Base-by-base conservation (phyloP, 192 early-diverging fungal species). In the Allomyces arbusculus region DNA sequence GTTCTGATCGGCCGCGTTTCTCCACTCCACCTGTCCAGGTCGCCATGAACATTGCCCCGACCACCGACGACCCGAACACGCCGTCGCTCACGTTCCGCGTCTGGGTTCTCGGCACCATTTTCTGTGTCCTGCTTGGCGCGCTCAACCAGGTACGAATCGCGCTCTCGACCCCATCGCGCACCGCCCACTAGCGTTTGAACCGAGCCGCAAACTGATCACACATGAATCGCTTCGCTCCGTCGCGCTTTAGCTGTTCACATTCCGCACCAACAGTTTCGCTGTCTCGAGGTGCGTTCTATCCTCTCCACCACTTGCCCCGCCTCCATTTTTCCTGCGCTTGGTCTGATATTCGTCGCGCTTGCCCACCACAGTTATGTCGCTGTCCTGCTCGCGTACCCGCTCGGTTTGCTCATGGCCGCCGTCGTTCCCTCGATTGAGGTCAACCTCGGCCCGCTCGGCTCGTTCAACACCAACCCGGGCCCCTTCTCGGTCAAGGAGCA, bases 401-500 rank as follows among this genome's bases (percentile, higher is more conserved):
- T 84, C 7, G 92, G 92, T 1, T 73, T 77, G 11, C 62, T 89
- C 25, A 66, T 88, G 70, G 88, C 85, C 10, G 70, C 72, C 25
- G 66, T 84, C 19, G 67, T 90, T 55, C 87, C 88, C 33, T 40
- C 33, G 33, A 7, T 40, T 40, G 33, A 40, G 3, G 33, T 40
- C 14, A 75, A 74, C 19, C 68, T 84, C 66, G 61, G 63, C n/a
- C 62, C 79, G 0, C 82, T 83, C 68, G 77, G 82, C 50, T 40
- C 33, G 33, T n/a, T 58, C 20, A n/a, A 58, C 20, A 78, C 90
- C 33, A 94, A 94, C 67, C 86, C 88, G 0, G 91, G 91, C 0
- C 91, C 86, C 12, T 94, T 92, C 77, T 84, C 78, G 67, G 83
- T 91, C 69, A 95, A 95, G 72, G 92, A 91, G 66, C 89, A 92